Evolutionary conservation across 208 protist genomes (phyloP), one percentile per base, ranked within the genome.

Genomic region (Leishmania braziliensis): DNA sequence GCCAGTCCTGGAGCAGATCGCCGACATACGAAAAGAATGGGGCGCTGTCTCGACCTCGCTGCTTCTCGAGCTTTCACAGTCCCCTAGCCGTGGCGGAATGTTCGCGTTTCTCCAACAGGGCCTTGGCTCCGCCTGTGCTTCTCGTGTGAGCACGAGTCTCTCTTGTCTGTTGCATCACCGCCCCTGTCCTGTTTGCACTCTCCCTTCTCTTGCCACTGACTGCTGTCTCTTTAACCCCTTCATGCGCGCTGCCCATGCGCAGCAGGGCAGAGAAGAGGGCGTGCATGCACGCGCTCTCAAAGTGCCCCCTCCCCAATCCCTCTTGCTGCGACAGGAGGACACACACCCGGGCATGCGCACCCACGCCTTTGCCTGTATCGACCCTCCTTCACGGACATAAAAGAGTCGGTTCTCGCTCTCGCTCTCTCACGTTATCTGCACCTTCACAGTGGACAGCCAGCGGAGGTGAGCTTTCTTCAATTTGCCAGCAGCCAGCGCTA

Each of bases 401-500:
- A 56, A 26, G 3, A 9, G 36, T 48, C 65, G 29, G 36, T 48
- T n/a, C 39, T 12, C 36, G 43, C 65, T 70, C 62, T 70, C 65
- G 16, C 36, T 71, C 18, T 48, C 36, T 23, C 18, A n/a, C 18
- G 43, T 39, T 14, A 39, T 71, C 36, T n/a, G 65, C 36, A 26
- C 14, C 29, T 46, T 16, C 18, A 71, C 39, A 8, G 39, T 43
- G 36, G 39, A 8, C 65, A 14, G 63, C 14, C 63, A 8, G 63
- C 6, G 20, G 33, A 0, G 18, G 94, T 96, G 89, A 88, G 93
- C 75, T 82, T 90, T 51, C 80, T 92, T 18, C 88, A 88, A 12
- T 96, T 96, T 74, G 62, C 86, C 1, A 88, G 85, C 16, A 83
- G 88, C 39, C 88, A 96, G 75, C 86, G 91, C 60, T 96, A 96